A percentile compares a stretch with the other conserved stretches of the same genome.
phyloP scores from a whole-genome alignment of 1,284 basidiomycete species.

The Schizophyllum commune region DNA sequence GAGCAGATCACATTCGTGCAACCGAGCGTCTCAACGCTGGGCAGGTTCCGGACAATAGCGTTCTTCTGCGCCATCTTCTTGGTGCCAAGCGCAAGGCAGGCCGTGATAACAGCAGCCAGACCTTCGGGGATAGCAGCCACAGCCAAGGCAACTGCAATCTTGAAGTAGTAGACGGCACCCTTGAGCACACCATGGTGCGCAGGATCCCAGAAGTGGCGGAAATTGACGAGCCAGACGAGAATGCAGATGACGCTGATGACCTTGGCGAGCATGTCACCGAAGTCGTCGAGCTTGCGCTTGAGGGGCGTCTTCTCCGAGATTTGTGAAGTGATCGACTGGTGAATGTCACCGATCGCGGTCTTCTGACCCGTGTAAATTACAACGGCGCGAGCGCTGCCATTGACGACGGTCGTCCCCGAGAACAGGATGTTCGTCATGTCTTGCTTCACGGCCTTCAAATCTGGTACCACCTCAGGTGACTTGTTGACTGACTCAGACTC shows the following conservation, averaged over 20 bases:
- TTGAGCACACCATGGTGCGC: conserved; percentile 84
- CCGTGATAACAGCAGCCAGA: conserved; percentile 92
- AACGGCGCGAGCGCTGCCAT: conserved; percentile 77
- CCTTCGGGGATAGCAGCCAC: conserved; percentile 97
- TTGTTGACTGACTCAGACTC: conserved; percentile 89
- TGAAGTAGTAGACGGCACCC: conserved; percentile 96
- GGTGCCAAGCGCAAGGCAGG: conserved; percentile 91
- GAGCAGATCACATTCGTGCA: conserved; percentile 97
- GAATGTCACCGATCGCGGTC: conserved; percentile 93
- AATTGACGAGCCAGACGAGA: conserved; percentile 93
- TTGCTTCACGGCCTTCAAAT: conserved; percentile 82
- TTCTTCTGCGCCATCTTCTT: conserved; percentile 99
- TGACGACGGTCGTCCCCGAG: conserved; percentile 93
- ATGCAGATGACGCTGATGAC: conserved; percentile 94
- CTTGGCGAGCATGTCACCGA: conserved; percentile 92
- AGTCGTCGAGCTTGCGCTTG: conserved; percentile 94
- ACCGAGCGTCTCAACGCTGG: conserved; percentile 94
- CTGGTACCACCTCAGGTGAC: conserved; percentile 55
- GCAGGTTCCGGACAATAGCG: conserved; percentile 91
- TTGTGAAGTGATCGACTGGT: conserved; percentile 86
- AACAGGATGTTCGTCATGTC: conserved; percentile 95
- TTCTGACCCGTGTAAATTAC: conserved; percentile 80
- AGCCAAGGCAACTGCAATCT: conserved; percentile 93
- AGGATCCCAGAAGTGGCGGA: conserved; percentile 90
- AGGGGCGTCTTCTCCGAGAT: conserved; percentile 91